Percentiles rank a stretch among this genome's conserved stretches.
Evolutionary conservation across 2,329 filamentous ascomycete genomes (phyloP).

Genomic region (Lachnellula hyalina): DNA sequence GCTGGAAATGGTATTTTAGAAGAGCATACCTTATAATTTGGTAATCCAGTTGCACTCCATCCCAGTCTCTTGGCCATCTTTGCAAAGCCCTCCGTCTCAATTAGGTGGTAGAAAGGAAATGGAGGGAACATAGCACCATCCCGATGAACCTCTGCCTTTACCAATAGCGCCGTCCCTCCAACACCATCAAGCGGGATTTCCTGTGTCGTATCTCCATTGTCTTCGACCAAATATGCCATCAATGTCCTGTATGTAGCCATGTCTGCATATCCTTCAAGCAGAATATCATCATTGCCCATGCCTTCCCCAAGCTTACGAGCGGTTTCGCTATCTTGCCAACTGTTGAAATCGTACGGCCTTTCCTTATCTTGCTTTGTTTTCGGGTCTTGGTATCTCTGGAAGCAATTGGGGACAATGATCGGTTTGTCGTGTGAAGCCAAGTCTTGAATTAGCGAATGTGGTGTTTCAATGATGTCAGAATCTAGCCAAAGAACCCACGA

Average conservation of each 20-base stretch:
- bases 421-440: conserved; percentile 81
- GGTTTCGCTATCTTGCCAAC: conserved; percentile 84
- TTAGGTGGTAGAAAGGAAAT: conserved; percentile 92
- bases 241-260: conserved; percentile 87
- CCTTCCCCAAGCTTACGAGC: conserved; percentile 69
- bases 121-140: conserved; percentile 98
- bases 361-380: conserved; percentile 66
- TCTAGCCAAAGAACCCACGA: conserved; percentile 98
- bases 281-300: conserved; percentile 87
- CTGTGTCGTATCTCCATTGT: conserved; percentile 49
- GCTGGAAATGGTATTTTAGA: not conserved
- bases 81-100: conserved; percentile 96
- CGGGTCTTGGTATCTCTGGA: conserved; percentile 72
- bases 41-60: conserved; percentile 81
- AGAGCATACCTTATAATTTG: conserved; percentile 82
- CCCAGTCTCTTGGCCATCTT: conserved; percentile 91
- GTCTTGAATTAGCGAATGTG: conserved; percentile 80
- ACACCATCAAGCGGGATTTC: conserved; percentile 85
- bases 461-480: conserved; percentile 85
- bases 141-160: conserved; percentile 94
- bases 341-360: conserved; percentile 94
- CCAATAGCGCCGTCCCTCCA: conserved; percentile 84
- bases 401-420: conserved; percentile 94
- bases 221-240: conserved; percentile 76
- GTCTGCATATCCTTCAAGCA: conserved; percentile 88